These are phyloP conservation scores for Dactylellina cionopaga DNA, from an alignment of 2,329 filamentous ascomycete species.

Conservation along the genomic window DNA sequence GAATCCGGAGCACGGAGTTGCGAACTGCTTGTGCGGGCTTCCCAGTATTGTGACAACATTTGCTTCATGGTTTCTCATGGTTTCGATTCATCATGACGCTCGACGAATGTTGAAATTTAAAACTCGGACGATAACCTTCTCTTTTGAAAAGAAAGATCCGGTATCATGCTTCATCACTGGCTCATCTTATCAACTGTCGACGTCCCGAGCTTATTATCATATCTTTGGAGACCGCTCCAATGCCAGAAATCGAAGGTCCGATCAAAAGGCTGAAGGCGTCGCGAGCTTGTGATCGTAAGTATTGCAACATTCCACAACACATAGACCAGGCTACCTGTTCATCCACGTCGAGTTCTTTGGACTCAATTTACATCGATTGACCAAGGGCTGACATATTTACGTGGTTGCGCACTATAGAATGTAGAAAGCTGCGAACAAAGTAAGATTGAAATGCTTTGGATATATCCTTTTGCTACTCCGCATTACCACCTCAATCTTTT, in stretches of 20 bases:
- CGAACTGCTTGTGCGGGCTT: conserved; percentile 28
- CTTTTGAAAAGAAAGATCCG: conserved; percentile 28
- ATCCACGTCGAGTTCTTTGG: too few species aligned
- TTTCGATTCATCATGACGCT: conserved; percentile 26
- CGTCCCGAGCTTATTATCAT: conserved; percentile 18
- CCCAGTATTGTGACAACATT: conserved; percentile 33
- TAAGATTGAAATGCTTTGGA: conserved; percentile 7
- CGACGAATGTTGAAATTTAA: conserved; percentile 42
- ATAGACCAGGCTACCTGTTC: background rate
- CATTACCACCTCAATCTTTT: too few species aligned
- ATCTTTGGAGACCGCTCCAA: conserved; percentile 23
- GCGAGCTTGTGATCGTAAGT: conserved; percentile 55
- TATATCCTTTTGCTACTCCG: conserved; percentile 6
- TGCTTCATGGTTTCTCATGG: conserved; percentile 10
- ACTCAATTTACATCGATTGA: background rate
- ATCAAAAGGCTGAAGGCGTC: conserved; percentile 55
- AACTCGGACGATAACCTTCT: conserved; percentile 17
- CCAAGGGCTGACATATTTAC: conserved; percentile 22
- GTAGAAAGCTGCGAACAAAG: conserved; percentile 43
- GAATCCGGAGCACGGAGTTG: conserved; percentile 13
- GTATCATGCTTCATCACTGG: conserved; percentile 36
- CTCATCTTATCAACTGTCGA: conserved; percentile 31
- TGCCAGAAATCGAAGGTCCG: conserved; percentile 53
- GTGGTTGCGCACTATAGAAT: conserved; percentile 19
- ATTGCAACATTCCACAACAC: conserved; percentile 33